Percentiles rank a stretch among this genome's conserved stretches.
Conservation (phyloP, 1,139 yeast genomes). For the Candida sanyaensis region DNA sequence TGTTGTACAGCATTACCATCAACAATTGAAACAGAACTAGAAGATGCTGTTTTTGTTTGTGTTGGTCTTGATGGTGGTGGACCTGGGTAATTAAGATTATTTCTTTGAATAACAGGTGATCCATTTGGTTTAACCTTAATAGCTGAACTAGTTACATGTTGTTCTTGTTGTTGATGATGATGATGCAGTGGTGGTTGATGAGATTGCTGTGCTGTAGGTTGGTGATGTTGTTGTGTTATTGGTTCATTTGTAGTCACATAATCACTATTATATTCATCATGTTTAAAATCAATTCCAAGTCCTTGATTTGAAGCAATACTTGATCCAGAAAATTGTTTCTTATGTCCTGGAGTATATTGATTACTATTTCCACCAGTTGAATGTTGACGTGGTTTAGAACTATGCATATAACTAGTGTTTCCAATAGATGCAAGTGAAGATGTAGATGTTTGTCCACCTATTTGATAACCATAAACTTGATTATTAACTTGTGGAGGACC, state of each 20-base stretch:
- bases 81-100: not conserved
- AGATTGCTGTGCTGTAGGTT: no score
- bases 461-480: slow-evolving; percentile 9
- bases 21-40: not conserved
- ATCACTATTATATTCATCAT: not conserved
- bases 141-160: not conserved
- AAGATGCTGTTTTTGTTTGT: not conserved
- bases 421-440: slow-evolving; percentile 14
- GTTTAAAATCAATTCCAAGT: not conserved
- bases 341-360: slow-evolving; percentile 7
- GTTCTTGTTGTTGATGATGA: not conserved
- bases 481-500: slow-evolving; percentile 9
- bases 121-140: not conserved
- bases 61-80: not conserved
- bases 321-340: slow-evolving; percentile 26
- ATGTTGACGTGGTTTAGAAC: not conserved
- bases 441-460: slow-evolving; percentile 10
- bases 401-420: not conserved
- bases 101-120: not conserved
- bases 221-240: no score
- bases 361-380: not conserved
- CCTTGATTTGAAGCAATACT: slow-evolving; percentile 22
- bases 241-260: no score
- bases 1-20: not conserved
- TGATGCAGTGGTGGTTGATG: no score